Percentiles rank a stretch among this genome's conserved stretches.
Evolutionary conservation across 1,284 basidiomycete genomes (phyloP).

Genomic region (Trichosporon coremiiforme): DNA sequence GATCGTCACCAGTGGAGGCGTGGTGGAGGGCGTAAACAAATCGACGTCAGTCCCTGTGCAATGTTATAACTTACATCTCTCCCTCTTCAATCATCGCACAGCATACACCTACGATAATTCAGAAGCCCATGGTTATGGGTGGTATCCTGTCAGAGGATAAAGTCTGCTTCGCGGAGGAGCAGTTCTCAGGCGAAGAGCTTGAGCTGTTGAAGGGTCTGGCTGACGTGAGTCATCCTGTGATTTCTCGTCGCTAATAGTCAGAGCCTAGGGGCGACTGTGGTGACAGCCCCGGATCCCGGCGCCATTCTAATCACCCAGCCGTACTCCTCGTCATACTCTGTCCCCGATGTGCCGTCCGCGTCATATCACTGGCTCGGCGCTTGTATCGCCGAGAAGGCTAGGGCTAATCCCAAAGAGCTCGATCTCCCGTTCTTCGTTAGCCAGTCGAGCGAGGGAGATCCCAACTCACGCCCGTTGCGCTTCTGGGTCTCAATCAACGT

Average conservation of each 20-base stretch:
- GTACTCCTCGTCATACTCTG: background rate
- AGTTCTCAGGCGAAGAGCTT: background rate
- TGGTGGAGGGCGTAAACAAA: constrained; percentile 18
- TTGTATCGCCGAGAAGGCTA: no score
- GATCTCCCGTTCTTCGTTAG: constrained; percentile 30
- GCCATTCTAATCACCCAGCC: constrained; percentile 25
- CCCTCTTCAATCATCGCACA: background rate
- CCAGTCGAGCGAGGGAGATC: constrained; percentile 26
- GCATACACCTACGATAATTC: background rate
- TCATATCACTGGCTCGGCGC: constrained; percentile 47
- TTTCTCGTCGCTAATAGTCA: constrained; percentile 23
- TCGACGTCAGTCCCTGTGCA: background rate
- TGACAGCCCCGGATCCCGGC: background rate
- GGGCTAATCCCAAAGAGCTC: constrained; percentile 31
- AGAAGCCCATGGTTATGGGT: background rate
- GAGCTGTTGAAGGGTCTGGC: constrained; percentile 17
- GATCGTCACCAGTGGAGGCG: background rate
- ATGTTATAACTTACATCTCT: background rate
- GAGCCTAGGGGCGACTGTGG: constrained; percentile 19
- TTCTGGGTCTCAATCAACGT: constrained; percentile 49
- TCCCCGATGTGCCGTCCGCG: background rate
- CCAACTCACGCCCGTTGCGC: constrained; percentile 34
- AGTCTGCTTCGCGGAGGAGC: constrained; percentile 8
- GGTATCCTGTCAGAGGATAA: constrained; percentile 20
- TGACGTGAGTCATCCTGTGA: constrained; percentile 25